Percentiles rank a stretch among this genome's conserved stretches.
phyloP scores from a whole-genome alignment of 495 filamentous ascomycete species.

The Aspergillus asperescens region DNA sequence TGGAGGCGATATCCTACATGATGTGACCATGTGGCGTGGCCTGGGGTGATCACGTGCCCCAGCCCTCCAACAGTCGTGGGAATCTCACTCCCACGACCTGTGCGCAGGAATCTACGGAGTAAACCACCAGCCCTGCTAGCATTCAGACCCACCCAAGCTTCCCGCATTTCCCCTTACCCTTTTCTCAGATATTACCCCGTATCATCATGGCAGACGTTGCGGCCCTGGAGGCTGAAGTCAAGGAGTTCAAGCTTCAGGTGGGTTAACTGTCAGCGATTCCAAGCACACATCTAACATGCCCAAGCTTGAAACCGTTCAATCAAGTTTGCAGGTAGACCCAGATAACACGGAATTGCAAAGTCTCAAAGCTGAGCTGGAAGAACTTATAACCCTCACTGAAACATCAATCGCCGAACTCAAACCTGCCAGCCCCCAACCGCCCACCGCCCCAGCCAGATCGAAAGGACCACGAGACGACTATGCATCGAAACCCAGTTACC shows the following conservation, averaged over 20 bases:
- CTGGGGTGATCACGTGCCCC: neutral
- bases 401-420: slow-evolving; percentile 72
- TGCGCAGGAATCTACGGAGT: neutral
- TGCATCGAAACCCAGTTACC: slow-evolving; percentile 54
- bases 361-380: slow-evolving; percentile 76
- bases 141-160: slow-evolving; percentile 1
- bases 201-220: slow-evolving; percentile 55
- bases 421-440: slow-evolving; percentile 46
- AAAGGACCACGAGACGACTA: slow-evolving; percentile 73
- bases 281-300: slow-evolving; percentile 1
- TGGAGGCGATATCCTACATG: neutral
- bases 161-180: neutral
- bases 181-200: neutral
- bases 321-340: slow-evolving; percentile 73
- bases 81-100: neutral
- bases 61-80: neutral
- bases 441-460: slow-evolving; percentile 42
- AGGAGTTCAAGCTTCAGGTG: slow-evolving; percentile 81
- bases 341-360: slow-evolving; percentile 74
- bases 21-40: neutral
- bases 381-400: slow-evolving; percentile 74
- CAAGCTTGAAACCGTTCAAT: slow-evolving; percentile 76
- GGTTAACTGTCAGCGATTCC: slow-evolving; percentile 1
- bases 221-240: slow-evolving; percentile 67
- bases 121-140: neutral